Base-by-base conservation (phyloP, 1,139 yeast genomes). In the Groenewaldozyma sp. region DNA sequence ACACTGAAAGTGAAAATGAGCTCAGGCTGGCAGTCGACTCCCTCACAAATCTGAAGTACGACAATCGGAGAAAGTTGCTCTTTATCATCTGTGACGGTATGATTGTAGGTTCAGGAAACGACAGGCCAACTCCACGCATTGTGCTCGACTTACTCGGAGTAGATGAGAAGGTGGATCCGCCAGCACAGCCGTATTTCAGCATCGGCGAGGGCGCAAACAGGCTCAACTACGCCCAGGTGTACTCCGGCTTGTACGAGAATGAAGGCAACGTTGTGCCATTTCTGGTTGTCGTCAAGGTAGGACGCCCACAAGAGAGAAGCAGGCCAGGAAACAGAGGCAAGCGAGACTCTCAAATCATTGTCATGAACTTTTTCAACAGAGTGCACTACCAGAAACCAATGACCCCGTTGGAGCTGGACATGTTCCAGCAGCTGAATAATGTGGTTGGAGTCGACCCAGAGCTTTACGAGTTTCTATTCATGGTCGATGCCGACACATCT, bases 241-340 rank as follows among this genome's bases (percentile, higher is more conserved):
- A 64, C 40, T 63, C 68, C 9, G 69, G 69, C 2, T 45, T 64
- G 28, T 64, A 64, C 43, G 67, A 64, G 39, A 49, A 51, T 34
- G 65, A 61, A 28, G 69, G 69, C 16, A 58, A 62, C 38, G 57
- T 61, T 32, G 67, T 64, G 9, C 69, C 69, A 2, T 64, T 48
- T 45, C 45, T 65, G 28, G 65, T 63, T 4, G 52, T 65, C 24
- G 67, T 62, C 33, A 64, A 64, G 45, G 59, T 57, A n/a, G 69
- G 69, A 3, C 50, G 59, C 27, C 63, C 63, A 2, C 49, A 52
- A 11, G 69, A 64, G 43, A n/a, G 27, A 18, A 41, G 49, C 28
- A 48, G 58, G 16, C 68, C 70, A 3, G 70, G 70, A 10, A 65
- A 65, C 47, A 53, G 70, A 39, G 70, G 70, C 22, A 65, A 65